These are phyloP conservation scores for Paecilomyces niveus DNA, from an alignment of 2,329 filamentous ascomycete species.

Conservation along the genomic window DNA sequence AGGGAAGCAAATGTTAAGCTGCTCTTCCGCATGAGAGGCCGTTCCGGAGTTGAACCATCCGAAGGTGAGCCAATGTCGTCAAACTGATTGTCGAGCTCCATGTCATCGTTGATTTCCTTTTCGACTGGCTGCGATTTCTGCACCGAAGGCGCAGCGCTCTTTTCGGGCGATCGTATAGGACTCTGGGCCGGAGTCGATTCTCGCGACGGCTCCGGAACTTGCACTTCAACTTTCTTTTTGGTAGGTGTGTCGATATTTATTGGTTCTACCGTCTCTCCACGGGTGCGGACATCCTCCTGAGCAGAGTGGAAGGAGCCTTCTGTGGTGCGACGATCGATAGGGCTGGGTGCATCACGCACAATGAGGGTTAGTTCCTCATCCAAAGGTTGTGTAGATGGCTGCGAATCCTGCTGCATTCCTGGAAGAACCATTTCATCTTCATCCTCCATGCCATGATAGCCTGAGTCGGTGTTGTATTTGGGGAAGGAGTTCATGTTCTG, in stretches of 20 bases:
- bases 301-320: slow-evolving; percentile 43
- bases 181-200: slow-evolving; percentile 6
- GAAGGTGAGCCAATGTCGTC: slow-evolving; percentile 44
- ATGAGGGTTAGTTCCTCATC: slow-evolving; percentile 17
- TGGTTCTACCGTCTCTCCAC: slow-evolving; percentile 31
- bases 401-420: slow-evolving; percentile 22
- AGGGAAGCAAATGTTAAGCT: slow-evolving; percentile 91
- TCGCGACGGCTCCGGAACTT: slow-evolving; percentile 7
- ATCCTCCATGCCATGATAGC: slow-evolving; percentile 41
- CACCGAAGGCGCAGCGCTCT: slow-evolving; percentile 5
- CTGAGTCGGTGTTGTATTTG: slow-evolving; percentile 39
- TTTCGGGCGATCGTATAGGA: slow-evolving; percentile 11
- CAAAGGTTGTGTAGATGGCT: slow-evolving; percentile 25
- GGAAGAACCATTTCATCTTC: slow-evolving; percentile 32
- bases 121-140: slow-evolving; percentile 10
- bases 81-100: slow-evolving; percentile 27
- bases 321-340: slow-evolving; percentile 30
- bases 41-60: slow-evolving; percentile 39
- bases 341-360: slow-evolving; percentile 13
- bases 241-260: slow-evolving; percentile 22
- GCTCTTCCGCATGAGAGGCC: slow-evolving; percentile 79
- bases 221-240: slow-evolving; percentile 11
- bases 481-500: slow-evolving; percentile 32
- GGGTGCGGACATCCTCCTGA: slow-evolving; percentile 28
- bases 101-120: slow-evolving; percentile 18